These are phyloP conservation scores for Elymus sibiricus DNA, from an alignment of 176 grass and related monocot species.

Conservation along the genomic window DNA sequence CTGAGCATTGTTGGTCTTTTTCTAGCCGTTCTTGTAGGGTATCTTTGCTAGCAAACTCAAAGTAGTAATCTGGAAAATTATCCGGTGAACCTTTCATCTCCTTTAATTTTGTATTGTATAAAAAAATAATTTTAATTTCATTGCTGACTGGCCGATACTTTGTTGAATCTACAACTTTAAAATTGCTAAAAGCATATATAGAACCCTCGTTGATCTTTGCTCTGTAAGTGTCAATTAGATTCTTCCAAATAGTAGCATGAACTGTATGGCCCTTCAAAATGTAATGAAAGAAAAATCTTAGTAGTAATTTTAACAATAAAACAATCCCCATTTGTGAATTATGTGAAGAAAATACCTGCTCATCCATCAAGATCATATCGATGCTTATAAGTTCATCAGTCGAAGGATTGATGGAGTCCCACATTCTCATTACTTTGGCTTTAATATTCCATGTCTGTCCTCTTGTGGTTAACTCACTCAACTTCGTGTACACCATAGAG, in stretches of 20 bases:
- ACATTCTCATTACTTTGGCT: background rate
- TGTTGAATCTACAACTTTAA: background rate
- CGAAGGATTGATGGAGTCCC: background rate
- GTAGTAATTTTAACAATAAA: background rate
- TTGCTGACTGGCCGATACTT: background rate
- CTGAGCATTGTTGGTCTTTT: background rate
- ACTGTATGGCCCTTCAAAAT: background rate
- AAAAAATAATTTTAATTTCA: too few relatives aligned
- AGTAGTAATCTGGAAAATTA: background rate
- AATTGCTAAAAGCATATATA: background rate
- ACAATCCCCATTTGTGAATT: background rate
- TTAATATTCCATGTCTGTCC: background rate
- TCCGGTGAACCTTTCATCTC: background rate
- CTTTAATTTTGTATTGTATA: conserved; percentile 7
- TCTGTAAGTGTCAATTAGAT: background rate
- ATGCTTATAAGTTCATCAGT: background rate
- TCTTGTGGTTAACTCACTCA: background rate
- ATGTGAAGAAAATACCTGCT: background rate
- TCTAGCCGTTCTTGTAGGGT: background rate
- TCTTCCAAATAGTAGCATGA: background rate
- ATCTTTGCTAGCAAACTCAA: background rate
- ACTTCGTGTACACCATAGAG: background rate
- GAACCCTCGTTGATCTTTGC: background rate
- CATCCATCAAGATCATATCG: background rate
- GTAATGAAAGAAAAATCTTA: background rate